These are phyloP conservation scores for Ehretia macrophylla DNA, from an alignment of 257 asterid species.

Conservation along the genomic window DNA sequence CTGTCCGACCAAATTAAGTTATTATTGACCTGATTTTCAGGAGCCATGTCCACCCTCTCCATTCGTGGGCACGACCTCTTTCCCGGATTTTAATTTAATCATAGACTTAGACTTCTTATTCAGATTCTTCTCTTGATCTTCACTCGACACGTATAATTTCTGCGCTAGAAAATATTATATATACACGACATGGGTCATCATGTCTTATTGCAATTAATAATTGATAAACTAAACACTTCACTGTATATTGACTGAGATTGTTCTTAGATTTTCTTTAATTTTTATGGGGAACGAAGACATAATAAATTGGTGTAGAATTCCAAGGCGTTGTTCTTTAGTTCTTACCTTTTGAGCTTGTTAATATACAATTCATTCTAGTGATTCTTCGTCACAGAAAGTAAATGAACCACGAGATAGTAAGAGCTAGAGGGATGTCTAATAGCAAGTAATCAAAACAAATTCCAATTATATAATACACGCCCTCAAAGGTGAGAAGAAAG, in stretches of 20 bases:
- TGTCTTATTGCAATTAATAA: slow-evolving; percentile 6
- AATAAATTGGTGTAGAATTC: slow-evolving; percentile 13
- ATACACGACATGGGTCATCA: slow-evolving; percentile 48
- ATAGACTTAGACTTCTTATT: neutral
- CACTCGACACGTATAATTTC: slow-evolving; percentile 9
- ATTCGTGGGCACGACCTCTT: slow-evolving; percentile 71
- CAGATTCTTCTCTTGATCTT: slow-evolving; percentile 10
- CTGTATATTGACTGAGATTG: neutral
- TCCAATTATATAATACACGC: too few species aligned
- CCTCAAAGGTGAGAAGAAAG: too few species aligned
- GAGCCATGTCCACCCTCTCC: slow-evolving; percentile 41
- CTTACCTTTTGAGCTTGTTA: slow-evolving; percentile 13
- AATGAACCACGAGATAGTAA: neutral
- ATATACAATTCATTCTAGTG: neutral
- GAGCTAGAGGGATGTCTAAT: neutral
- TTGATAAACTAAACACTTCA: too few species aligned
- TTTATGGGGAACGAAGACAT: neutral
- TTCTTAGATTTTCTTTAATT: too few species aligned
- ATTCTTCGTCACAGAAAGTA: neutral
- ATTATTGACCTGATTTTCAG: slow-evolving; percentile 43
- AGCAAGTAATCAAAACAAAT: too few species aligned
- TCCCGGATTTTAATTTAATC: slow-evolving; percentile 19
- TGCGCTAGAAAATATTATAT: neutral
- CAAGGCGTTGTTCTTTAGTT: neutral
- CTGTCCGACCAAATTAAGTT: neutral